Conservation (phyloP, 768 basidiomycete species). For the Termitomyces sp. region DNA sequence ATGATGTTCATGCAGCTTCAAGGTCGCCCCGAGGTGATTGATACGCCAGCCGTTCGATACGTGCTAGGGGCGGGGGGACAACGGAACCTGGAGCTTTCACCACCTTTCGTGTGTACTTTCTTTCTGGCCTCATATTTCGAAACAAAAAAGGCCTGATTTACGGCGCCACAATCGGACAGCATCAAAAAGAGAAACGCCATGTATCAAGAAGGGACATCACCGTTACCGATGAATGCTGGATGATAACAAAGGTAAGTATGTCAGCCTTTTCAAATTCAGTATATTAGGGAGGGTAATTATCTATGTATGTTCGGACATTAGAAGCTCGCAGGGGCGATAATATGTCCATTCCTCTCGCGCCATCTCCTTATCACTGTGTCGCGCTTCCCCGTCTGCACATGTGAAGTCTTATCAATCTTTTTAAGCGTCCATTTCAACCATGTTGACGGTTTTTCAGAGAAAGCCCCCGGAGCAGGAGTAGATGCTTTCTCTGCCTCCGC, state of each 20-base stretch:
- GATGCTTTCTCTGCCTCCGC: neutral
- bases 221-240: neutral
- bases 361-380: neutral
- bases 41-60: too few relatives aligned
- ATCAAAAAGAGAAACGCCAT: too few relatives aligned
- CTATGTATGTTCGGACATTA: neutral
- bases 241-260: too few relatives aligned
- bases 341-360: neutral
- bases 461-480: neutral
- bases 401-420: constrained; percentile 27
- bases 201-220: neutral
- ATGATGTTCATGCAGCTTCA: too few relatives aligned
- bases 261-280: neutral
- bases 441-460: constrained; percentile 18
- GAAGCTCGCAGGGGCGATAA: neutral
- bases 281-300: neutral
- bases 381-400: constrained; percentile 13
- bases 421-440: constrained; percentile 30
- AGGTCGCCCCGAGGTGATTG: too few relatives aligned
- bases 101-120: too few relatives aligned
- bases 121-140: too few relatives aligned
- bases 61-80: too few relatives aligned
- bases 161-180: too few relatives aligned
- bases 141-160: neutral
- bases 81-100: too few relatives aligned